A percentile compares a stretch with the other conserved stretches of the same genome.
Conservation (phyloP, 1,139 yeast genomes). For the Lizanozyma gosingica region DNA sequence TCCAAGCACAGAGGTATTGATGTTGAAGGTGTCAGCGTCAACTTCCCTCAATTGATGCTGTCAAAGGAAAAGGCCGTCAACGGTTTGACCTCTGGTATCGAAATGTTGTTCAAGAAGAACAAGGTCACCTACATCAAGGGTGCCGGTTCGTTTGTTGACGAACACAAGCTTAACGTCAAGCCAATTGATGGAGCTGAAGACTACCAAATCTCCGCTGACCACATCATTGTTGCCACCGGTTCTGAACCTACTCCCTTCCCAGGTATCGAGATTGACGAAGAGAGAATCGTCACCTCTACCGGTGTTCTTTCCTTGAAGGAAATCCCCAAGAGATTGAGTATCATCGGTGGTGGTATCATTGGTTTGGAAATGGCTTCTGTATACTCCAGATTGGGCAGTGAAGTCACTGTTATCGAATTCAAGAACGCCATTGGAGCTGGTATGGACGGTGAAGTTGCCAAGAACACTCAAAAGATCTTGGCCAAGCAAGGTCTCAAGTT, state of each 20-base stretch:
- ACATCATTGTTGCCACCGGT: slow-evolving; percentile 95
- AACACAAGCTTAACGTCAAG: slow-evolving; percentile 66
- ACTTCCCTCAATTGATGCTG: slow-evolving; percentile 74
- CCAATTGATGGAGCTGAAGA: slow-evolving; percentile 69
- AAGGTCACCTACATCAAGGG: slow-evolving; percentile 94
- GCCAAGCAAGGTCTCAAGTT: slow-evolving; percentile 93
- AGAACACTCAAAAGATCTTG: slow-evolving; percentile 79
- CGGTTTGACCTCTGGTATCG: slow-evolving; percentile 89
- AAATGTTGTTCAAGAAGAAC: slow-evolving; percentile 90
- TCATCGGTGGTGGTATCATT: slow-evolving; percentile 99
- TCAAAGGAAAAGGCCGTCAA: slow-evolving; percentile 88
- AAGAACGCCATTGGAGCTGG: slow-evolving; percentile 85
- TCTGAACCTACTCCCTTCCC: slow-evolving; percentile 99
- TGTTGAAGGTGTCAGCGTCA: slow-evolving; percentile 60
- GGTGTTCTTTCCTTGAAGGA: slow-evolving; percentile 83
- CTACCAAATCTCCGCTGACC: slow-evolving; percentile 60
- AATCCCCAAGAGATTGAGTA: slow-evolving; percentile 82
- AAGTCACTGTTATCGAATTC: slow-evolving; percentile 92
- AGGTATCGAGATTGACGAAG: slow-evolving; percentile 93
- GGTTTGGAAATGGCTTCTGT: slow-evolving; percentile 99
- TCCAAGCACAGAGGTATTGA: slow-evolving; percentile 86
- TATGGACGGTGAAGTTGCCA: slow-evolving; percentile 95
- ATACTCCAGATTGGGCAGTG: slow-evolving; percentile 89
- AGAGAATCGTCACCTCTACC: slow-evolving; percentile 92
- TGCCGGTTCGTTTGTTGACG: slow-evolving; percentile 78